Evolutionary conservation across 176 grass and related monocot species (phyloP), one percentile per base, ranked within the genome.

Genomic region (Bolboschoenus planiculmis): DNA sequence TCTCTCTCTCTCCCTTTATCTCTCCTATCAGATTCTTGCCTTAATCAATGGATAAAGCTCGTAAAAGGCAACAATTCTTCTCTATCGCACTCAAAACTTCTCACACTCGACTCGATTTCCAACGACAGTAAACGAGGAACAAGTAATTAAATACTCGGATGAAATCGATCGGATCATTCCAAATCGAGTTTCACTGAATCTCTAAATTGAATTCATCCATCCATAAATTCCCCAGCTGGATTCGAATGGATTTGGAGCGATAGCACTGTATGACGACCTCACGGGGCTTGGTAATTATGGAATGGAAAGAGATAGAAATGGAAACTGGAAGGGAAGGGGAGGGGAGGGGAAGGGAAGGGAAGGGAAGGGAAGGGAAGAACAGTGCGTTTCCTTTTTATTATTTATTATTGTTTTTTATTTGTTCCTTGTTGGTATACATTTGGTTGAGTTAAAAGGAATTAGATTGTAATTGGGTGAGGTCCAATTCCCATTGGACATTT

Each of bases 181-280:
- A 44, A 60, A 56, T 60, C 57, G 55, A 56, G 29, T 60, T 42
- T 46, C 79, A 81, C 79, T 60, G 57, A 81, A 81, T 81, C 79
- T 81, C 79, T 30, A 43, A 43, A 61, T 63, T 30, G 1, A 81
- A 81, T 26, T 79, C 20, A 60, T 27, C 36, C 58, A 58, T 42
- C 34, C 23, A 48, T 13, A 48, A 47, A 62, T 42, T 26, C 35
- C 30, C 30, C 50, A 63, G 57, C 57, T 81, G 55, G 56, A 81
- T 30, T 63, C 31, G 50, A 63, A 15, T 15, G 1, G 33, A 56
- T 20, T 56, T 30, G 43, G n/a, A 71, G 11, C n/a, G 18, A 27
- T 54, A n/a, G 29, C 48, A 23, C 16, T 39, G 77, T 36, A 58
- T 79, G n/a, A n/a, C n/a, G n/a, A n/a, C n/a, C n/a, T n/a, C 50